These are phyloP conservation scores for Chrysoporthe austroafricana DNA, from an alignment of 2,329 filamentous ascomycete species.

Conservation along the genomic window DNA sequence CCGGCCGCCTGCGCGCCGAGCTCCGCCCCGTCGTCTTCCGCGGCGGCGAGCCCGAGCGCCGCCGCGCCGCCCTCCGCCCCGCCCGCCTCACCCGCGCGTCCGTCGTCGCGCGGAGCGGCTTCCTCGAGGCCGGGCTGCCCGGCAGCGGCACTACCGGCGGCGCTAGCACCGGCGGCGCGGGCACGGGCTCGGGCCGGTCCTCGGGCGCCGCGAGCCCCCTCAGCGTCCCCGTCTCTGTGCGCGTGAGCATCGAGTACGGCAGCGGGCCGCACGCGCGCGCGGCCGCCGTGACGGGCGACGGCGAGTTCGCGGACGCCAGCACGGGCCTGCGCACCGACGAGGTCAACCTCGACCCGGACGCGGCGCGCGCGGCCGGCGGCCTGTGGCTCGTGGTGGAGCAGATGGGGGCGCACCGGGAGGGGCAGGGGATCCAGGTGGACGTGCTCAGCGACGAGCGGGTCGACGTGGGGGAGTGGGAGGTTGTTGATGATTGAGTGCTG, in stretches of 20 bases:
- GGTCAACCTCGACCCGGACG: conserved; percentile 72
- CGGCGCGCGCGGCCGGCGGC: conserved; percentile 54
- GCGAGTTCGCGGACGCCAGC: conserved; percentile 72
- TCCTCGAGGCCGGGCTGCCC: conserved; percentile 28
- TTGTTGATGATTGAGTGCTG: conserved; percentile 20
- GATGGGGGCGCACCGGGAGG: conserved; percentile 57
- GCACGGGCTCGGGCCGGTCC: background rate
- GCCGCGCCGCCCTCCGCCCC: conserved; percentile 45
- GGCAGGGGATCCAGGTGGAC: conserved; percentile 48
- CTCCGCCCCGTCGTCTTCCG: conserved; percentile 43
- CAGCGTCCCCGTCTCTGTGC: conserved; percentile 50
- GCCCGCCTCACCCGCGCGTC: conserved; percentile 63
- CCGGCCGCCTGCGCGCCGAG: conserved; percentile 70
- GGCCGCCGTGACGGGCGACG: conserved; percentile 69
- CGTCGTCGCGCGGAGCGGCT: conserved; percentile 48
- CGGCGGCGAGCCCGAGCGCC: conserved; percentile 48
- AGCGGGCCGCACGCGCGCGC: conserved; percentile 69
- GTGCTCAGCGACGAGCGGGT: conserved; percentile 40
- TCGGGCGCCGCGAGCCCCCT: conserved; percentile 32
- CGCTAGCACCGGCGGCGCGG: conserved; percentile 36
- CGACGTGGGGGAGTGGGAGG: conserved; percentile 45
- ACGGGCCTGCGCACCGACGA: conserved; percentile 71
- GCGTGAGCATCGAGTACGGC: conserved; percentile 74
- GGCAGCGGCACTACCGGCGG: conserved; percentile 29
- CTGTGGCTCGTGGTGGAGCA: conserved; percentile 84